These are phyloP conservation scores for Penicillium nucicola DNA, from an alignment of 495 filamentous ascomycete species.

Conservation along the genomic window DNA sequence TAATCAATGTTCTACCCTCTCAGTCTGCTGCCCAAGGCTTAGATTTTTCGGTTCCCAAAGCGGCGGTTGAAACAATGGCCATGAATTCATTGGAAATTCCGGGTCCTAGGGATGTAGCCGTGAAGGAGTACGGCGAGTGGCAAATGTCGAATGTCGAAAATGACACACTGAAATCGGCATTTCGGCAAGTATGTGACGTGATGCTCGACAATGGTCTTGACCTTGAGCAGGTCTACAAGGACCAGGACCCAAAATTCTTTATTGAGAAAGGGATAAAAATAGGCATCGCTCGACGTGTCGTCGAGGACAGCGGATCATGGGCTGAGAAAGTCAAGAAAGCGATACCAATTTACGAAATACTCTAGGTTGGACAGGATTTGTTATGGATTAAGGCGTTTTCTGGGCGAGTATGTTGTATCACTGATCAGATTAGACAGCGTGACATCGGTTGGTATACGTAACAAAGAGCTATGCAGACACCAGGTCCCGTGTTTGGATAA, in stretches of 20 bases:
- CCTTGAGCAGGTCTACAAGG: conserved; percentile 17
- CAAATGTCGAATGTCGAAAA: conserved; percentile 14
- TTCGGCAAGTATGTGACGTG: conserved; percentile 15
- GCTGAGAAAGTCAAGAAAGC: conserved; percentile 15
- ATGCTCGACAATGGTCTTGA: conserved; percentile 19
- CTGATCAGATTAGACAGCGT: too few relatives aligned
- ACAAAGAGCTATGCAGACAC: too few relatives aligned
- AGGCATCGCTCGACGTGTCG: conserved; percentile 24
- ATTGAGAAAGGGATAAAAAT: conserved; percentile 22
- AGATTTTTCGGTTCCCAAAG: neutral
- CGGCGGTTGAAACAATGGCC: neutral
- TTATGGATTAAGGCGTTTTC: too few relatives aligned
- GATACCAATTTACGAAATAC: conserved; percentile 7
- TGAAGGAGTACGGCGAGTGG: conserved; percentile 23
- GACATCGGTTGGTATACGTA: too few relatives aligned
- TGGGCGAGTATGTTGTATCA: too few relatives aligned
- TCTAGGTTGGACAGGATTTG: neutral
- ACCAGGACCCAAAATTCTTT: conserved; percentile 28
- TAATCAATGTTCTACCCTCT: conserved; percentile 18
- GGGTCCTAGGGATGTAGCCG: conserved; percentile 11
- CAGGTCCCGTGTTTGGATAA: too few relatives aligned
- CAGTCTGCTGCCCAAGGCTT: neutral
- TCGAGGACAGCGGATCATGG: conserved; percentile 26
- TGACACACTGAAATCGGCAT: conserved; percentile 14
- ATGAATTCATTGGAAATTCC: conserved; percentile 1